Conservation (phyloP, 1,284 basidiomycete species). For the Tylopilus sp. region DNA sequence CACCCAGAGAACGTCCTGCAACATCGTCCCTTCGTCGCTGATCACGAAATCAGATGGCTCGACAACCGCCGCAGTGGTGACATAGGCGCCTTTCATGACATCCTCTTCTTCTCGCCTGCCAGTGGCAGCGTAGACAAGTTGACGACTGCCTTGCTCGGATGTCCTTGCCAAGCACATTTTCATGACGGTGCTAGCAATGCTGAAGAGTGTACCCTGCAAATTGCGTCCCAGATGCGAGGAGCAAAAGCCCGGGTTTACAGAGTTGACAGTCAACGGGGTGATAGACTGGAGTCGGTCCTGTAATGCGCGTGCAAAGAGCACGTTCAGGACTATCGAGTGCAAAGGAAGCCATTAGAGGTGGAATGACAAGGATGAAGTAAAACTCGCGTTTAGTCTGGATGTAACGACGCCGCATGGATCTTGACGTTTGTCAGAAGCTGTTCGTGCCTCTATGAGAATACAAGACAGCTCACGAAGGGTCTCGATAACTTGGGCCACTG, state of each 20-base stretch:
- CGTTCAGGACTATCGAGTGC: conserved; percentile 21
- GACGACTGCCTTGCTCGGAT: conserved; percentile 36
- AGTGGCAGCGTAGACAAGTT: conserved; percentile 34
- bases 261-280: conserved; percentile 33
- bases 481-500: conserved; percentile 32
- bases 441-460: not conserved
- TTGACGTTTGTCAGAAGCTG: conserved; percentile 3
- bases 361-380: not conserved
- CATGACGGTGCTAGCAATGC: too few relatives aligned
- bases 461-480: conserved; percentile 15
- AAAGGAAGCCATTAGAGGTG: not conserved
- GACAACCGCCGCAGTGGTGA: conserved; percentile 26
- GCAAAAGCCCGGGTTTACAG: conserved; percentile 49
- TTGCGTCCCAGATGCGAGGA: conserved; percentile 36
- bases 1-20: conserved; percentile 45
- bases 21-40: conserved; percentile 38
- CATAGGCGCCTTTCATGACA: conserved; percentile 39
- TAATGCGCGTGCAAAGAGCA: conserved; percentile 28
- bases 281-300: conserved; percentile 17
- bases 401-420: conserved; percentile 21
- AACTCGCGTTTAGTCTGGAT: conserved; percentile 16
- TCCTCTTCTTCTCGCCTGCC: conserved; percentile 25
- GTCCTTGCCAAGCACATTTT: conserved; percentile 21
- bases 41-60: conserved; percentile 47
- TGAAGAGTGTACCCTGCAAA: too few relatives aligned